Evolutionary conservation across 2,329 filamentous ascomycete species (phyloP).

Genomic region (Botrytis galanthina): DNA sequence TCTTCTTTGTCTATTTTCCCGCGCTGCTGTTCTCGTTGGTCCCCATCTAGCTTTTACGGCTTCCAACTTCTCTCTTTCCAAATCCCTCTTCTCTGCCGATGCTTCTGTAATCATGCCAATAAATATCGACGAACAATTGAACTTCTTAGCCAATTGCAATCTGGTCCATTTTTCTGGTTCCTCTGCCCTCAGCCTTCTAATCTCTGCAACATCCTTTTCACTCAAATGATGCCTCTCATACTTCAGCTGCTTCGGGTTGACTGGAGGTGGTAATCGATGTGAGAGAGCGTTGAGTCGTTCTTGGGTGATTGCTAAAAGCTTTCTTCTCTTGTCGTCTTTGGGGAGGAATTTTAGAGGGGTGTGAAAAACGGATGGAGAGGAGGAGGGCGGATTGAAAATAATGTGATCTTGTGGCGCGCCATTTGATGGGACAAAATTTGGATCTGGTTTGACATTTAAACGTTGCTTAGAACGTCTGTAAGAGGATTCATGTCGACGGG

Average conservation of each 20-base stretch:
- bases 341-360: constrained; percentile 68
- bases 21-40: constrained; percentile 51
- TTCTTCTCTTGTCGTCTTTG: constrained; percentile 40
- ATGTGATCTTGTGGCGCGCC: constrained; percentile 46
- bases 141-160: constrained; percentile 51
- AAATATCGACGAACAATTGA: constrained; percentile 55
- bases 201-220: constrained; percentile 57
- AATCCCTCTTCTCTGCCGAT: constrained; percentile 45
- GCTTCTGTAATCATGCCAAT: constrained; percentile 57
- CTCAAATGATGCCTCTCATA: constrained; percentile 49
- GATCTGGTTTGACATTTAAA: constrained; percentile 56
- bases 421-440: constrained; percentile 50
- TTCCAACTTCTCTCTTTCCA: constrained; percentile 47
- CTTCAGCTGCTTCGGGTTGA: constrained; percentile 26
- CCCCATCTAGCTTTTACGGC: constrained; percentile 57
- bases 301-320: constrained; percentile 32
- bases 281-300: constrained; percentile 23
- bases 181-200: constrained; percentile 51
- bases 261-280: constrained; percentile 32
- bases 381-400: constrained; percentile 57
- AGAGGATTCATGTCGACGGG: constrained; percentile 38
- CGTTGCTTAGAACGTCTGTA: constrained; percentile 39
- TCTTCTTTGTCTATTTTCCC: constrained; percentile 55
- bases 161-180: constrained; percentile 58
- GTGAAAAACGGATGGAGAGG: constrained; percentile 57